Percentiles rank a stretch among this genome's conserved stretches.
phyloP scores from a whole-genome alignment of 345 rosid genomes.

The Psidium friedrichsthalianum region DNA sequence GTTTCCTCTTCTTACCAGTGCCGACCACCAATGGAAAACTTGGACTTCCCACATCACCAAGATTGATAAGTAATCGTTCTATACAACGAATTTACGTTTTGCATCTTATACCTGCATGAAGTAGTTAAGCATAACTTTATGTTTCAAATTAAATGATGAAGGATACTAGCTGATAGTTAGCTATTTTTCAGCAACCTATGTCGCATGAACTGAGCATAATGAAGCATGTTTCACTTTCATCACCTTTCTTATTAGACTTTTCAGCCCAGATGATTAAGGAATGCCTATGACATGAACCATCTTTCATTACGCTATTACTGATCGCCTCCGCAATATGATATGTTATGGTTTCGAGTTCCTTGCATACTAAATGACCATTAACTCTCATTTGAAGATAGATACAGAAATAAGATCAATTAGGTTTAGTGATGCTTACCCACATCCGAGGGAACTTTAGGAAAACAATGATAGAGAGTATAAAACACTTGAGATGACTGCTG shows the following conservation, averaged over 20 bases:
- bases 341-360: neutral
- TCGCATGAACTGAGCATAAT: neutral
- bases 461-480: conserved; percentile 57
- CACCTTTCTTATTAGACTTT: no score
- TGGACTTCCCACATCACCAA: no score
- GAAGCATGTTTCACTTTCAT: neutral
- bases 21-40: neutral
- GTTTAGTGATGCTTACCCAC: conserved; percentile 40
- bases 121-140: neutral
- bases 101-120: neutral
- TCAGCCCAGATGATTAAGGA: neutral
- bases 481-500: conserved; percentile 34
- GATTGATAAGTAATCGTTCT: neutral
- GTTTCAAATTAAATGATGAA: neutral
- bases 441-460: conserved; percentile 61
- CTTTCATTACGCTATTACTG: neutral
- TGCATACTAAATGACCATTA: neutral
- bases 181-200: neutral
- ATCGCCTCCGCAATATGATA: neutral
- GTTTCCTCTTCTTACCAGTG: neutral
- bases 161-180: neutral
- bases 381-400: neutral
- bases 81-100: neutral
- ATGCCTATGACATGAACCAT: neutral
- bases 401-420: neutral